These are phyloP conservation scores for Phytophthora podocarpi DNA, from an alignment of 352 stramenopile species.

Conservation along the genomic window DNA sequence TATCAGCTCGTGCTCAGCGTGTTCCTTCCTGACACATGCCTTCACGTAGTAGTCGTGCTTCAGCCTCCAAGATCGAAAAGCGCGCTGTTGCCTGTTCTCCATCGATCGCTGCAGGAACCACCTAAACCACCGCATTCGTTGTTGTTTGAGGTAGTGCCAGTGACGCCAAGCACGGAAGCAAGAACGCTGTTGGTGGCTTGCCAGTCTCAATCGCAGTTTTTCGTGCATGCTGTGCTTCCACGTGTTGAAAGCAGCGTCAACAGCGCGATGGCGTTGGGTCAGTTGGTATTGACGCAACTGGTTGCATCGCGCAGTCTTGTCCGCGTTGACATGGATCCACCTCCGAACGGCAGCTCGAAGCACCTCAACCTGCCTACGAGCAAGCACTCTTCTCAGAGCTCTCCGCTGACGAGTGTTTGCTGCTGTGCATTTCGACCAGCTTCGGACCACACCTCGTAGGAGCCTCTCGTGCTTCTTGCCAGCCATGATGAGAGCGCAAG, in stretches of 20 bases:
- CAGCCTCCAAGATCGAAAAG: conserved; percentile 32
- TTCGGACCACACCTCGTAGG: conserved; percentile 16
- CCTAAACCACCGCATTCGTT: conserved; percentile 11
- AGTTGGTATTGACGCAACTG: conserved; percentile 7
- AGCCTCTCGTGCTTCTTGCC: conserved; percentile 22
- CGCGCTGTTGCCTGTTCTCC: conserved; percentile 6
- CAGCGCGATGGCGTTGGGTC: neutral
- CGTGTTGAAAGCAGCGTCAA: conserved; percentile 1
- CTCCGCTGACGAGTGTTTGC: neutral
- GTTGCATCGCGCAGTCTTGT: neutral
- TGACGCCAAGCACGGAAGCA: conserved; percentile 21
- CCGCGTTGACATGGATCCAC: conserved; percentile 16
- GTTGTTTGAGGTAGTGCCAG: neutral
- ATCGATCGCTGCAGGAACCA: conserved; percentile 16
- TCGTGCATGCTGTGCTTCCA: conserved; percentile 15
- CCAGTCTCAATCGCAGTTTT: conserved; percentile 3
- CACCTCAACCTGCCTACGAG: neutral
- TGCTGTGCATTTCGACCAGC: conserved; percentile 16
- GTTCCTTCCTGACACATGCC: neutral
- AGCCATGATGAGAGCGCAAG: conserved; percentile 35
- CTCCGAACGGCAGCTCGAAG: conserved; percentile 8
- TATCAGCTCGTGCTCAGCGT: conserved; percentile 19
- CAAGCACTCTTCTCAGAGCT: conserved; percentile 18
- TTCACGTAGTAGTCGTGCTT: conserved; percentile 11
- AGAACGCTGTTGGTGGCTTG: conserved; percentile 6